Conservation (phyloP, 2,329 filamentous ascomycete genomes). For the Bipolaris bicolor region DNA sequence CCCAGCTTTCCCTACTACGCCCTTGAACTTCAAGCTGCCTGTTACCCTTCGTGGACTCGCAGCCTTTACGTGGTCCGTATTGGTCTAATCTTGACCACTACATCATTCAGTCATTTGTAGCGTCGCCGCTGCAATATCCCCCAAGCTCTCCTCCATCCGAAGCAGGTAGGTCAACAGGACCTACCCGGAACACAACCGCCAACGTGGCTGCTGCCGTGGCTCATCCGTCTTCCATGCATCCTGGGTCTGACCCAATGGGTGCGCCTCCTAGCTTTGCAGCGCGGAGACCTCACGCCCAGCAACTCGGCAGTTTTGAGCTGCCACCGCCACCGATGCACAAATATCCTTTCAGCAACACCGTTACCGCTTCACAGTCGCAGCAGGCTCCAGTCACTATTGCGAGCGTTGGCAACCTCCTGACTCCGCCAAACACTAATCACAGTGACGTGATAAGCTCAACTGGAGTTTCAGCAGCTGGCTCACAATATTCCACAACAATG, state of each 20-base stretch:
- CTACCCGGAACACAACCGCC: slow-evolving; percentile 55
- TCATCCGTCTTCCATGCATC: slow-evolving; percentile 66
- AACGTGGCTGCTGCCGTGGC: slow-evolving; percentile 69
- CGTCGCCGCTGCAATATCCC: slow-evolving; percentile 49
- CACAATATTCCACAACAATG: slow-evolving; percentile 61
- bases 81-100: slow-evolving; percentile 53
- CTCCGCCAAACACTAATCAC: slow-evolving; percentile 65
- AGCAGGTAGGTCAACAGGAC: slow-evolving; percentile 52
- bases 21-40: slow-evolving; percentile 37
- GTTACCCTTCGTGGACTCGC: slow-evolving; percentile 59
- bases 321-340: slow-evolving; percentile 64
- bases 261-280: slow-evolving; percentile 70
- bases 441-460: slow-evolving; percentile 67
- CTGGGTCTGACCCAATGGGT: slow-evolving; percentile 65
- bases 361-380: slow-evolving; percentile 53
- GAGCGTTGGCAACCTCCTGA: slow-evolving; percentile 67
- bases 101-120: slow-evolving; percentile 45
- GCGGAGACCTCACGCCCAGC: slow-evolving; percentile 71
- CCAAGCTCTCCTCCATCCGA: slow-evolving; percentile 51
- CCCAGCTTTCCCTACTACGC: slow-evolving; percentile 35
- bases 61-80: slow-evolving; percentile 56
- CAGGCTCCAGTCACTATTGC: slow-evolving; percentile 55
- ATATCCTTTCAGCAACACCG: slow-evolving; percentile 53
- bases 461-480: slow-evolving; percentile 65
- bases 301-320: slow-evolving; percentile 72